Conservation (phyloP, 805 yeast species). For the Kluyveromyces dobzhanskii region DNA sequence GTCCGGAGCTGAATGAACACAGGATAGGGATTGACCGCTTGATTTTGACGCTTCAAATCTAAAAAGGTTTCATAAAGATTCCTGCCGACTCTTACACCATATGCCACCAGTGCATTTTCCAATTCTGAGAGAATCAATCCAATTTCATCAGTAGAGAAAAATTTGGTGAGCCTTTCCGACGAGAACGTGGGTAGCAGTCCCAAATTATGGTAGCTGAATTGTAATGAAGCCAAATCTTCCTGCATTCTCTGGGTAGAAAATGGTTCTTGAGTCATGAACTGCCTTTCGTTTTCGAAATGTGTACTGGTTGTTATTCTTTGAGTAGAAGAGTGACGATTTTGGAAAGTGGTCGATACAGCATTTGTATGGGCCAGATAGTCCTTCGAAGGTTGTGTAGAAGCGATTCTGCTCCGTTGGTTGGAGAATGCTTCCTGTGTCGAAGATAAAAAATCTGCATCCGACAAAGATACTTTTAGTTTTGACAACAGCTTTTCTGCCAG, state of each 20-base stretch:
- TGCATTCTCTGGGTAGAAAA: slow-evolving; percentile 19
- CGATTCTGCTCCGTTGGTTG: slow-evolving; percentile 5
- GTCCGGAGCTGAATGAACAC: slow-evolving; percentile 33
- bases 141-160: slow-evolving; percentile 23
- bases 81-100: slow-evolving; percentile 19
- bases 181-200: slow-evolving; percentile 12
- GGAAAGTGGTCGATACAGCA: slow-evolving; percentile 10
- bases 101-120: slow-evolving; percentile 22
- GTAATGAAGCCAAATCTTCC: slow-evolving; percentile 22
- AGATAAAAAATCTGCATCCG: slow-evolving; percentile 37
- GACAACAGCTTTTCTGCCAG: slow-evolving; percentile 45
- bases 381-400: slow-evolving; percentile 41
- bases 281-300: slow-evolving; percentile 7
- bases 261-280: slow-evolving; percentile 13
- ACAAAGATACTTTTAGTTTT: slow-evolving; percentile 43
- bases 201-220: slow-evolving; percentile 11
- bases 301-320: slow-evolving; percentile 12
- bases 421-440: slow-evolving; percentile 17
- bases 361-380: slow-evolving; percentile 34
- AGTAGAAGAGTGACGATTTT: slow-evolving; percentile 12
- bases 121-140: slow-evolving; percentile 21
- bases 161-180: slow-evolving; percentile 23
- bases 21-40: slow-evolving; percentile 27
- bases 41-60: slow-evolving; percentile 8
- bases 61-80: slow-evolving; percentile 17